phyloP scores from a whole-genome alignment of 106 monocot genomes.

The Hemerocallis citrina region DNA sequence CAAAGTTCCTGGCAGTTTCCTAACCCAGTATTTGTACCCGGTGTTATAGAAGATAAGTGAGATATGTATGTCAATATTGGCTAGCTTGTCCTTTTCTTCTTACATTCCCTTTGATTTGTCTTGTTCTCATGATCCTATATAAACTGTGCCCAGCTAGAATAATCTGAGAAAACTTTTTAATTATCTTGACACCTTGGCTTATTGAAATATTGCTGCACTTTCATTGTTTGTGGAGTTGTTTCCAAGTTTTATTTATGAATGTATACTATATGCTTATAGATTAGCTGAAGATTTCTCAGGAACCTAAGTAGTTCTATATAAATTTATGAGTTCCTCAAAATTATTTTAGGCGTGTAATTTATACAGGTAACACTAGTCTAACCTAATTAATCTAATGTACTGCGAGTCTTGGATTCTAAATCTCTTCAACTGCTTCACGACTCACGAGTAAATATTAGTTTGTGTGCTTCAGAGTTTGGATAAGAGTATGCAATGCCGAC shows the following conservation, averaged over 20 bases:
- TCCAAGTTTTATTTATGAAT: not conserved
- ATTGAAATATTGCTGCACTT: too few species aligned
- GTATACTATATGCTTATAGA: not conserved
- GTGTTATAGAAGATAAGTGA: not conserved
- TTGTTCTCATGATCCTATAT: not conserved
- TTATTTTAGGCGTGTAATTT: too few species aligned
- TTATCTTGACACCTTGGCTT: not conserved
- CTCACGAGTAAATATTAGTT: too few species aligned
- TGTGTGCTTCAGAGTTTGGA: too few species aligned
- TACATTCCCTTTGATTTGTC: not conserved
- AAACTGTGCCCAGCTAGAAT: not conserved
- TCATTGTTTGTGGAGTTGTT: not conserved
- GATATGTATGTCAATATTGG: not conserved
- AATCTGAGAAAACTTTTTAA: not conserved
- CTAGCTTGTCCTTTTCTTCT: slow-evolving; percentile 1
- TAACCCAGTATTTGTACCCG: not conserved
- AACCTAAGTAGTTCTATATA: too few species aligned
- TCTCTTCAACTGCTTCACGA: not conserved
- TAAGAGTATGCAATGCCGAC: too few species aligned
- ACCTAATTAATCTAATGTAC: not conserved
- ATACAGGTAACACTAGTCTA: too few species aligned
- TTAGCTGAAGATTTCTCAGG: too few species aligned
- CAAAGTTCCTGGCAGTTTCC: not conserved
- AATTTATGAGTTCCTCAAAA: too few species aligned
- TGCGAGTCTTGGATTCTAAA: not conserved